A percentile compares a stretch with the other conserved stretches of the same genome.
Conservation (phyloP, 2,329 filamentous ascomycete genomes). For the Neofusicoccum parvum region DNA sequence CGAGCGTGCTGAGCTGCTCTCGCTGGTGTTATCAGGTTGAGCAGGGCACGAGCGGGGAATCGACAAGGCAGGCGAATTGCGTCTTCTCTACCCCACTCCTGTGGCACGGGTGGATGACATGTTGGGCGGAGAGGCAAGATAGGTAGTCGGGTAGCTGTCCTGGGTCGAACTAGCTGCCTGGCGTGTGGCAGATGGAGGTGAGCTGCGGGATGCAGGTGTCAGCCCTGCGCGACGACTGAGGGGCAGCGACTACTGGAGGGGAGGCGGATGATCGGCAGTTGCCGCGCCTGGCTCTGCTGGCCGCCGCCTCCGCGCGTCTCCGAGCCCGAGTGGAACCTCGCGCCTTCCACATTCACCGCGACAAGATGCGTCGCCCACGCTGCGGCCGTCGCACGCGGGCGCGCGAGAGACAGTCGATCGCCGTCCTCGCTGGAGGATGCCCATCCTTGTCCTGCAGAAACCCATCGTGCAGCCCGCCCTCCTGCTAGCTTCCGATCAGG, state of each 20-base stretch:
- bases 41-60: background rate
- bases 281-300: background rate
- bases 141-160: too few relatives aligned
- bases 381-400: background rate
- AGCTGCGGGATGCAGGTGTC: background rate
- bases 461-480: background rate
- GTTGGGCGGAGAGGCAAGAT: background rate
- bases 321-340: background rate
- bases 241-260: too few relatives aligned
- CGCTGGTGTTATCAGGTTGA: background rate
- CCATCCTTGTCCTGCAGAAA: too few relatives aligned
- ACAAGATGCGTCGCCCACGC: background rate
- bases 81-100: conserved; percentile 5
- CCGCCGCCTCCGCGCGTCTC: conserved; percentile 6
- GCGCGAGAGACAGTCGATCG: background rate
- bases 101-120: background rate
- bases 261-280: background rate
- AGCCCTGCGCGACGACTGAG: too few relatives aligned
- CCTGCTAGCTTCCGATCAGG: background rate
- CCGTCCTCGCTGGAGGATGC: too few relatives aligned
- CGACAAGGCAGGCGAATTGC: background rate
- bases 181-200: too few relatives aligned
- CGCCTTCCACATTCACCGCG: background rate
- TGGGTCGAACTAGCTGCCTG: too few relatives aligned
- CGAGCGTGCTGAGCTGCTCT: background rate